These are phyloP conservation scores for Martiniozyma asiatica DNA, from an alignment of 1,139 yeast species.

Conservation along the genomic window DNA sequence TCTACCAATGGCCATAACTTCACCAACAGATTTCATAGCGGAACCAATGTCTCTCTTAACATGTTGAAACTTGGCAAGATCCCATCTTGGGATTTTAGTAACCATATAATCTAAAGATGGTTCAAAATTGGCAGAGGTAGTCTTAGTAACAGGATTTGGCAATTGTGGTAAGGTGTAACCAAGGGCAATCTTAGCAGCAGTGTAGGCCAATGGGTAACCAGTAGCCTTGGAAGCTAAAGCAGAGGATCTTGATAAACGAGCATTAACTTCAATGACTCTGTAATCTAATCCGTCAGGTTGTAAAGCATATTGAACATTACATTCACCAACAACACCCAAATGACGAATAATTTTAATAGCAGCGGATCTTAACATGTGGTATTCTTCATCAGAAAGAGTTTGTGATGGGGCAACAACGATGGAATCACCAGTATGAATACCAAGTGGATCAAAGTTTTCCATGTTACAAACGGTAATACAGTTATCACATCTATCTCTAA, in stretches of 20 bases:
- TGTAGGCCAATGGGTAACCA: constrained; percentile 95
- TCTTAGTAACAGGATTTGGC: constrained; percentile 92
- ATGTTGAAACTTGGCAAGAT: constrained; percentile 86
- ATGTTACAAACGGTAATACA: constrained; percentile 98
- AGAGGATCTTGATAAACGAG: constrained; percentile 92
- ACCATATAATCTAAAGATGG: constrained; percentile 96
- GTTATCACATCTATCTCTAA: constrained; percentile 90
- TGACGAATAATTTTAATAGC: constrained; percentile 97
- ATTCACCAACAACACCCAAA: constrained; percentile 97
- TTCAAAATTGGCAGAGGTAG: constrained; percentile 93
- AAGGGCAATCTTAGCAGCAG: constrained; percentile 94
- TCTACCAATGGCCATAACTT: constrained; percentile 98
- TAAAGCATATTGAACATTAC: constrained; percentile 94
- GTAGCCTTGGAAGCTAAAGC: constrained; percentile 98
- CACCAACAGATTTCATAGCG: constrained; percentile 98
- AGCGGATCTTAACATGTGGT: constrained; percentile 94
- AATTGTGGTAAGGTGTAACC: constrained; percentile 92
- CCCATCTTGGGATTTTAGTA: constrained; percentile 98
- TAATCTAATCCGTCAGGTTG: constrained; percentile 93
- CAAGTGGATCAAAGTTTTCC: constrained; percentile 98
- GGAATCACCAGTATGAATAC: constrained; percentile 98
- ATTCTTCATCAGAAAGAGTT: constrained; percentile 92
- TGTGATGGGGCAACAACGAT: constrained; percentile 98
- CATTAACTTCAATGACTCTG: constrained; percentile 95
- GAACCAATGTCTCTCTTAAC: constrained; percentile 90